phyloP scores from a whole-genome alignment of 2,329 filamentous ascomycete species.

The Fusarium oligoseptatum region DNA sequence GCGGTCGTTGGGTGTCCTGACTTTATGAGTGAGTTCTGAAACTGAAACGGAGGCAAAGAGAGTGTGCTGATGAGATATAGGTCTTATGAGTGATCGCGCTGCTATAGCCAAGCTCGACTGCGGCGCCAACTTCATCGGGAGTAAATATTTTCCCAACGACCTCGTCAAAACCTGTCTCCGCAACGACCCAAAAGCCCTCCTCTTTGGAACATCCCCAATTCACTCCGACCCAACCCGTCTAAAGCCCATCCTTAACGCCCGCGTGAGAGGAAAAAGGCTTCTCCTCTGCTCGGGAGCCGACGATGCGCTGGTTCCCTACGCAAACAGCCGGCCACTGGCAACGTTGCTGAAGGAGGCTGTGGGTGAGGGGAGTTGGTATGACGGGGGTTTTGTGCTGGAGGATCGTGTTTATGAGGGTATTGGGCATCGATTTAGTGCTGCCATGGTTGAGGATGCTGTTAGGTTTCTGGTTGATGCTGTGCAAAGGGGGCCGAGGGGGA shows the following conservation, averaged over 20 bases:
- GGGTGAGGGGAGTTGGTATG: conserved; percentile 61
- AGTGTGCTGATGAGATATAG: conserved; percentile 46
- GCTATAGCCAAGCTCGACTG: conserved; percentile 70
- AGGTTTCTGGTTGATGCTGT: conserved; percentile 70
- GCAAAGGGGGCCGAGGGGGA: conserved; percentile 46
- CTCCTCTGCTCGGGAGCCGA: conserved; percentile 74
- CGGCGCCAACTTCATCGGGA: conserved; percentile 78
- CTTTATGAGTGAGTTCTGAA: conserved; percentile 71
- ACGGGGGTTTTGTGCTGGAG: conserved; percentile 69
- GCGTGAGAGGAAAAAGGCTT: conserved; percentile 72
- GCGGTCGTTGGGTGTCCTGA: conserved; percentile 92
- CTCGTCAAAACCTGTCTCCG: conserved; percentile 73
- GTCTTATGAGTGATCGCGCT: conserved; percentile 83
- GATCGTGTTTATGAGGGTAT: conserved; percentile 77
- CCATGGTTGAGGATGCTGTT: conserved; percentile 77
- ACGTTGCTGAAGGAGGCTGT: conserved; percentile 70
- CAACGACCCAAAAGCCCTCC: conserved; percentile 80
- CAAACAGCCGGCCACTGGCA: conserved; percentile 69
- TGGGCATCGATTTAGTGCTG: conserved; percentile 76
- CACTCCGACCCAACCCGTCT: conserved; percentile 60
- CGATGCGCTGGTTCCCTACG: conserved; percentile 81
- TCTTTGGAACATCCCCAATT: conserved; percentile 69
- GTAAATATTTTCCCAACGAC: conserved; percentile 78
- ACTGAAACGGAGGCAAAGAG: background rate
- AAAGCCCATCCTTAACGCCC: conserved; percentile 59